A percentile compares a stretch with the other conserved stretches of the same genome.
Evolutionary conservation across 139 green algal genomes (phyloP).

Genomic region (Micractinium conductrix): DNA sequence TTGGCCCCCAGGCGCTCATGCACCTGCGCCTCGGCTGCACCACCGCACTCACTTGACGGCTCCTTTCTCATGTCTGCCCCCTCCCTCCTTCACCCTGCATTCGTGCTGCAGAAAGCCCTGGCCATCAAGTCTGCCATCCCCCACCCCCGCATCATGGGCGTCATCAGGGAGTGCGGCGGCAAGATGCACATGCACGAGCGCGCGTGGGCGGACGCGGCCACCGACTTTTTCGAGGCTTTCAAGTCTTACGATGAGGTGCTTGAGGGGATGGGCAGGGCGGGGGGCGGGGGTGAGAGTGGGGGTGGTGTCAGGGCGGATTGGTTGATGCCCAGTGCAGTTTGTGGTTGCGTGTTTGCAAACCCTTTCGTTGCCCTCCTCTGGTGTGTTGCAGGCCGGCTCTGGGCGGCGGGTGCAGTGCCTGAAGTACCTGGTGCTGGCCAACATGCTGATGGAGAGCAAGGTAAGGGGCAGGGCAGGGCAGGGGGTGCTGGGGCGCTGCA

Average conservation of each 20-base stretch:
- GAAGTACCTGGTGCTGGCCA: constrained; percentile 98
- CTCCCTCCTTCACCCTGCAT: not conserved
- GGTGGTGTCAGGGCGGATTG: no score
- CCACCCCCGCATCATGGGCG: constrained; percentile 97
- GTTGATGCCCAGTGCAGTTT: no score
- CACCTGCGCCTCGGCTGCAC: no score
- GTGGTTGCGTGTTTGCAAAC: no score
- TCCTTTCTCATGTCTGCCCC: not conserved
- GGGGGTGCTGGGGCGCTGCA: no score
- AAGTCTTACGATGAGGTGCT: constrained; percentile 98
- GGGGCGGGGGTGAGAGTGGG: no score
- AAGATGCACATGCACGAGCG: constrained; percentile 99
- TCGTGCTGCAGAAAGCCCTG: constrained; percentile 62
- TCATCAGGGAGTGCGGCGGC: constrained; percentile 97
- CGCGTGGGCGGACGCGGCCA: constrained; percentile 88
- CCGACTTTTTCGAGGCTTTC: constrained; percentile 99
- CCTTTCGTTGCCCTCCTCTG: no score
- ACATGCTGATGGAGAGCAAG: constrained; percentile 97
- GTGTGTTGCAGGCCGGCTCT: constrained; percentile 29
- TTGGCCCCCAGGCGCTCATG: not conserved
- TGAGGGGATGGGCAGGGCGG: no score
- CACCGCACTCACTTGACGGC: no score
- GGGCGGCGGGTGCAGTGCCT: constrained; percentile 90
- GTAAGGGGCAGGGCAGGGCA: no score
- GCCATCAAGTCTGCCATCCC: constrained; percentile 95